Evolutionary conservation across 129 eudicot genomes (phyloP).

Genomic region (Chrysanthemum seticuspe): DNA sequence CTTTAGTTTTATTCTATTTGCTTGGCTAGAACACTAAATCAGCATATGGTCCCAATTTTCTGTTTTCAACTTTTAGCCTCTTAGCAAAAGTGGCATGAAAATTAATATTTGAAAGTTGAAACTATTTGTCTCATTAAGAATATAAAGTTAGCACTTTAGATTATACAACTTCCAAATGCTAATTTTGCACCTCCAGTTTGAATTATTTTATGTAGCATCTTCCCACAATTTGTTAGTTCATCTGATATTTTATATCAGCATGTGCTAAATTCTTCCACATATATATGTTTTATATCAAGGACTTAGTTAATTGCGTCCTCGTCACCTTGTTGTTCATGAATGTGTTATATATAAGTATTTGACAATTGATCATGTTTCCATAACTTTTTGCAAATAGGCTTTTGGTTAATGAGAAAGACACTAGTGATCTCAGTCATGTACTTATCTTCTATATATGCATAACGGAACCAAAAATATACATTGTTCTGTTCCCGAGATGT

Average conservation of each 20-base stretch:
- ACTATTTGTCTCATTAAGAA: constrained; percentile 29
- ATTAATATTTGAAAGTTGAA: constrained; percentile 4
- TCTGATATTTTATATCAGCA: constrained; percentile 10
- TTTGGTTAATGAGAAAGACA: constrained; percentile 20
- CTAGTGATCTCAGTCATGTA: constrained; percentile 27
- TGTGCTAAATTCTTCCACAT: constrained; percentile 17
- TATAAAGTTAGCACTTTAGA: constrained; percentile 10
- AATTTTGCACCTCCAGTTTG: constrained; percentile 24
- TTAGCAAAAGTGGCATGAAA: neutral
- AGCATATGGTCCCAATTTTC: constrained; percentile 15
- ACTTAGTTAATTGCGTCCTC: too few species aligned
- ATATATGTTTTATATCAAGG: too few species aligned
- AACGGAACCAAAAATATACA: constrained; percentile 28
- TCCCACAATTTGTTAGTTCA: too few species aligned
- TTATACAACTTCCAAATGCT: constrained; percentile 14
- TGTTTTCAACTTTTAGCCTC: constrained; percentile 11
- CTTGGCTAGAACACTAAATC: neutral
- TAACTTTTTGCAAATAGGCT: neutral
- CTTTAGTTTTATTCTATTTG: constrained; percentile 2
- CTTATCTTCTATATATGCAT: constrained; percentile 27
- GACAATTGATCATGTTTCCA: neutral
- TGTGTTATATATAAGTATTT: neutral
- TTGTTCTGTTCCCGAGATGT: neutral
- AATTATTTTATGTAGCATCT: neutral
- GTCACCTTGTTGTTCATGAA: constrained; percentile 1